phyloP scores from a whole-genome alignment of 805 yeast genomes.

The Blastobotrys chiropterorum region DNA sequence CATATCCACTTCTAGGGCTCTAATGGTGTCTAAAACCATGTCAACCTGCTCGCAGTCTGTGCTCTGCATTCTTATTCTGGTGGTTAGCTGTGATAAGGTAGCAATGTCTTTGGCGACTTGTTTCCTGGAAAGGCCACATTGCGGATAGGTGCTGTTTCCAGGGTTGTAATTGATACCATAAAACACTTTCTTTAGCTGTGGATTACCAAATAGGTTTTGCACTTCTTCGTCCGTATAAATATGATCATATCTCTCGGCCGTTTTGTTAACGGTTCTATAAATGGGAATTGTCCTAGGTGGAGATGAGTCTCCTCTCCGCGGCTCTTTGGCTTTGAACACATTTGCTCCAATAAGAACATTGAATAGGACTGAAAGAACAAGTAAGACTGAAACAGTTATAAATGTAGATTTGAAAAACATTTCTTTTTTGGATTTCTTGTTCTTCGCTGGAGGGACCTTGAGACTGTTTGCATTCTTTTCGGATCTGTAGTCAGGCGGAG shows the following conservation, averaged over 20 bases:
- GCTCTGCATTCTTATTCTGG: conserved; percentile 51
- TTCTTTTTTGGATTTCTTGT: neutral
- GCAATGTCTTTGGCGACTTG: conserved; percentile 54
- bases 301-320: neutral
- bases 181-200: conserved; percentile 35
- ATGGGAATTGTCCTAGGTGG: neutral
- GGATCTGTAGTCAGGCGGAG: neutral
- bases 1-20: conserved; percentile 45
- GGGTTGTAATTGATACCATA: conserved; percentile 62
- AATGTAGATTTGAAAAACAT: neutral
- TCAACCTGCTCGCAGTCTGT: conserved; percentile 56
- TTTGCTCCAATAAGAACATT: neutral
- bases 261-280: neutral
- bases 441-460: neutral
- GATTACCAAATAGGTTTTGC: conserved; percentile 29
- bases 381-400: neutral
- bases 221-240: neutral
- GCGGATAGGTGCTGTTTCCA: conserved; percentile 40
- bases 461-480: neutral
- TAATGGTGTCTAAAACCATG: conserved; percentile 47
- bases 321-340: neutral
- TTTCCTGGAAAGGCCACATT: conserved; percentile 43
- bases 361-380: neutral
- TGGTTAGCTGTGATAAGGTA: conserved; percentile 51
- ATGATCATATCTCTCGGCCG: neutral